Base-by-base conservation (phyloP, 495 filamentous ascomycete genomes). In the Podospora anserina region DNA sequence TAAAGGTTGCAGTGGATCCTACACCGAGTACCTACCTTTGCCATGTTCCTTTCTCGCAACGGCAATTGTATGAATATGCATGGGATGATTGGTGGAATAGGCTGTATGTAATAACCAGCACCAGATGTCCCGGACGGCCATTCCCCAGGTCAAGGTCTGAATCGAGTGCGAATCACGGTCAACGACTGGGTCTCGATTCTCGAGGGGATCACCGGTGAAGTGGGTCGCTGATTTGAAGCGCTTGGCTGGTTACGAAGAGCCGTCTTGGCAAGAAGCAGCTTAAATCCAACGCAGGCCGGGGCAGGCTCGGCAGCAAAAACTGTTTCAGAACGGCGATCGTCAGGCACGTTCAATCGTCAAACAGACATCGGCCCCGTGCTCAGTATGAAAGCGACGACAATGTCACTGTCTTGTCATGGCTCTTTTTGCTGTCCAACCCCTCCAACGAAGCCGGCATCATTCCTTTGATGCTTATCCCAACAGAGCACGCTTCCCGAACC, bases 301-400 rank as follows among this genome's bases (percentile, higher is more conserved):
- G 65, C 72, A 65, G 57, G 66, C 61, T 67, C 65, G 55, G 71
- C 66, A 71, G 68, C 73, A 65, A 64, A 72, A 71, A 62, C 67
- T 30, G 78, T 79, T 79, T 79, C 76, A 79, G 69, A 65, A 74
- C 54, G 68, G 20, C 49, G 71, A 79, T 77, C 74, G 66, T 58
- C 76, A 78, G 70, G 74, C 61, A 72, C 66, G 23, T 55, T 53
- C 57, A 55, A 27, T 70, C 66, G 72, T 63, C 61, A 63, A 44
- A 63, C 61, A 44, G 19, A 19, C 16, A 32, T 61, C 16, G 15
- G 6, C 34, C 28, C 59, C 26, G 16, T 61, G 23, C 23, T 23
- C 23, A 23, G 23, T 23, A 23, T 23, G 23, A 26, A 30, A 30
- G 32, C 2, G 59, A 28, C 7, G 30, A 16, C n/a, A 61, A 61